These are phyloP conservation scores for Aspergillus novoparasiticus DNA, from an alignment of 2,329 filamentous ascomycete species.

Conservation along the genomic window DNA sequence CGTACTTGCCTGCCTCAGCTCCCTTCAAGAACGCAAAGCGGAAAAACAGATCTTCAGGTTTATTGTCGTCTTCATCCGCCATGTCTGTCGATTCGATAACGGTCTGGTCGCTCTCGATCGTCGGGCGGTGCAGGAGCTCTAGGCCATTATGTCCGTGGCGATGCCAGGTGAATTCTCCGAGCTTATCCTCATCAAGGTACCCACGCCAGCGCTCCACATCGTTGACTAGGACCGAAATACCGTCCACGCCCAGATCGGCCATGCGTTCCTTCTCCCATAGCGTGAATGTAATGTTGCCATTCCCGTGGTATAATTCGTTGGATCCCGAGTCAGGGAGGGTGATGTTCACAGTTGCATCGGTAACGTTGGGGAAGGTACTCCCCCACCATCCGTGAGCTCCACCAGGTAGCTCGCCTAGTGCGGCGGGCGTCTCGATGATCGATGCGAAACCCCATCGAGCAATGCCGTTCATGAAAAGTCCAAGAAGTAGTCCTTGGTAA, in stretches of 20 bases:
- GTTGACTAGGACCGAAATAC: constrained; percentile 63
- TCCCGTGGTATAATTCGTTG: constrained; percentile 37
- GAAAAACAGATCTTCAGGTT: constrained; percentile 48
- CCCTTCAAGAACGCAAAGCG: constrained; percentile 50
- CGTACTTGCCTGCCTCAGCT: constrained; percentile 42
- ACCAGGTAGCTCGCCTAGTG: constrained; percentile 59
- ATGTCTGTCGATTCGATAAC: constrained; percentile 13
- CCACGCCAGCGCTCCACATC: constrained; percentile 64
- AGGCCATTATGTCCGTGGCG: constrained; percentile 44
- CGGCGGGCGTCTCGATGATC: constrained; percentile 78
- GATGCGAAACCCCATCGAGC: constrained; percentile 92
- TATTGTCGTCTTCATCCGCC: constrained; percentile 28
- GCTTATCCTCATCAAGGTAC: constrained; percentile 54
- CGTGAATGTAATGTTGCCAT: constrained; percentile 50
- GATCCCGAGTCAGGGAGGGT: constrained; percentile 41
- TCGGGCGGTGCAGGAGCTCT: constrained; percentile 32
- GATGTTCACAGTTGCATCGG: constrained; percentile 46
- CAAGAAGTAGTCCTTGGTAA: constrained; percentile 87
- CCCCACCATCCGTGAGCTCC: constrained; percentile 48
- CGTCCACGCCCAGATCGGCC: constrained; percentile 51
- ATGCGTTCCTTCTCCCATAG: constrained; percentile 47
- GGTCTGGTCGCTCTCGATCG: constrained; percentile 27
- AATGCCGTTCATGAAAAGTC: constrained; percentile 90
- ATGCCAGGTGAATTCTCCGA: constrained; percentile 55
- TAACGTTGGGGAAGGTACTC: constrained; percentile 57